Conservation (phyloP, 768 basidiomycete species). For the Lentinus tigrinus region DNA sequence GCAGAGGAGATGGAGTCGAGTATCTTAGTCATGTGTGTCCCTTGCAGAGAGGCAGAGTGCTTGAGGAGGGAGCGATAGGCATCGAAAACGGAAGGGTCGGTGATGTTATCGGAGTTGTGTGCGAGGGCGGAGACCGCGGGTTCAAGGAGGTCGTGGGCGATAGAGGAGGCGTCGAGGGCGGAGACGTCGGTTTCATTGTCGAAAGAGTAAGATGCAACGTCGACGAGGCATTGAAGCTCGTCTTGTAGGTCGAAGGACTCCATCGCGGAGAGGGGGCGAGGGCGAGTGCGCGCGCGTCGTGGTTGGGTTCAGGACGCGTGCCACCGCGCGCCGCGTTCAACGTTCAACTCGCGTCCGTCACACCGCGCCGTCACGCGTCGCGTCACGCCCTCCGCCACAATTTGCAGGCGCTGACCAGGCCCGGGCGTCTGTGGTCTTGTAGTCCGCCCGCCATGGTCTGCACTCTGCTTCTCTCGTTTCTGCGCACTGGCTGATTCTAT, state of each 20-base stretch:
- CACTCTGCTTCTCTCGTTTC: neutral
- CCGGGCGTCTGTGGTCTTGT: neutral
- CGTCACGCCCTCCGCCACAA: neutral
- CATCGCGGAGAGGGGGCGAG: slow-evolving; percentile 18
- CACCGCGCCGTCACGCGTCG: slow-evolving; percentile 13
- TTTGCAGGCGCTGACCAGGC: neutral
- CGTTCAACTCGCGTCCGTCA: slow-evolving; percentile 12
- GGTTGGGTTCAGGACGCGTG: neutral
- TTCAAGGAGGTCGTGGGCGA: slow-evolving; percentile 51
- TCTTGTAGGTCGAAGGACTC: slow-evolving; percentile 73
- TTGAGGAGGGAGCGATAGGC: slow-evolving; percentile 83
- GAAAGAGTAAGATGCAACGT: slow-evolving; percentile 65
- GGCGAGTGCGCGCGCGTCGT: neutral
- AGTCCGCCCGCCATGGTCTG: slow-evolving; percentile 3
- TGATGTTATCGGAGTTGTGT: slow-evolving; percentile 69
- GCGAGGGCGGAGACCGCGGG: slow-evolving; percentile 82
- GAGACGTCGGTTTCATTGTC: slow-evolving; percentile 64
- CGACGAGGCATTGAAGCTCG: slow-evolving; percentile 58
- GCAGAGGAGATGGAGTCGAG: slow-evolving; percentile 85
- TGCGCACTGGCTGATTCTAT: neutral
- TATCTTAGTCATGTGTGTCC: slow-evolving; percentile 74
- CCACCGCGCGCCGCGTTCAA: slow-evolving; percentile 11
- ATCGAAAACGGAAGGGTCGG: slow-evolving; percentile 71
- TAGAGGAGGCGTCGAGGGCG: slow-evolving; percentile 44
- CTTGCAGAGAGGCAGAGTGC: slow-evolving; percentile 59